A percentile compares a stretch with the other conserved stretches of the same genome.
Conservation (phyloP, 768 basidiomycete genomes). For the Pilatotrama ljubarskyi region DNA sequence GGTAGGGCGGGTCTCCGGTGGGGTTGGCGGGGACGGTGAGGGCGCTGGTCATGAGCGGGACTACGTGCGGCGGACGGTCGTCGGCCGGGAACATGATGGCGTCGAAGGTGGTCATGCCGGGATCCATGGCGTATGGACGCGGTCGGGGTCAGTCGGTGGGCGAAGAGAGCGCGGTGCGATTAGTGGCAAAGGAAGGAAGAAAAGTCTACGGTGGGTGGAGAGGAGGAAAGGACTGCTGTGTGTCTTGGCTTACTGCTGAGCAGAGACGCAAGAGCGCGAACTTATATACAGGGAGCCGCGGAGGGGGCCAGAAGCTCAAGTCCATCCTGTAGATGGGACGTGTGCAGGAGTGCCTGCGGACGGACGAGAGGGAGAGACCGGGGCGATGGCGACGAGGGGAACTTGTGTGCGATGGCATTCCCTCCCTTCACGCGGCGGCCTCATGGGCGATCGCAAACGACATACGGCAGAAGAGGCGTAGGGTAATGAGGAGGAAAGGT, state of each 20-base stretch:
- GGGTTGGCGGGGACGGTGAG: constrained; percentile 18
- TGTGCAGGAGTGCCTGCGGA: background rate
- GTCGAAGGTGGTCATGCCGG: constrained; percentile 55
- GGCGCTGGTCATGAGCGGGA: constrained; percentile 74
- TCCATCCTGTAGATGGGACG: background rate
- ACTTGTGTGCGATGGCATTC: background rate
- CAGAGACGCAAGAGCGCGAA: constrained; percentile 9
- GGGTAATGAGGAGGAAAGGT: background rate
- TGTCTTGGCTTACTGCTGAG: constrained; percentile 13
- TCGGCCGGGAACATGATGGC: constrained; percentile 81
- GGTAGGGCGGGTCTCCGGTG: constrained; percentile 32
- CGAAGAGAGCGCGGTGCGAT: background rate
- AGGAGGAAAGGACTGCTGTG: background rate
- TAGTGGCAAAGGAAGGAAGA: constrained; percentile 11
- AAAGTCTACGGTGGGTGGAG: constrained; percentile 9
- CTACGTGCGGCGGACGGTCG: constrained; percentile 72
- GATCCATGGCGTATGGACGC: constrained; percentile 59
- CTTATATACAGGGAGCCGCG: constrained; percentile 18
- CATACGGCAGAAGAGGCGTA: background rate
- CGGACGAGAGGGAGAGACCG: background rate
- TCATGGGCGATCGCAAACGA: constrained; percentile 6
- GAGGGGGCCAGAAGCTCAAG: background rate
- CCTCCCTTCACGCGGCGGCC: constrained; percentile 8
- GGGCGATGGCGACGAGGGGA: constrained; percentile 9
- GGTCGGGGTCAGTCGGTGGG: background rate